Evolutionary conservation across 768 basidiomycete genomes (phyloP).

Genomic region (Coprinopsis cinerea): DNA sequence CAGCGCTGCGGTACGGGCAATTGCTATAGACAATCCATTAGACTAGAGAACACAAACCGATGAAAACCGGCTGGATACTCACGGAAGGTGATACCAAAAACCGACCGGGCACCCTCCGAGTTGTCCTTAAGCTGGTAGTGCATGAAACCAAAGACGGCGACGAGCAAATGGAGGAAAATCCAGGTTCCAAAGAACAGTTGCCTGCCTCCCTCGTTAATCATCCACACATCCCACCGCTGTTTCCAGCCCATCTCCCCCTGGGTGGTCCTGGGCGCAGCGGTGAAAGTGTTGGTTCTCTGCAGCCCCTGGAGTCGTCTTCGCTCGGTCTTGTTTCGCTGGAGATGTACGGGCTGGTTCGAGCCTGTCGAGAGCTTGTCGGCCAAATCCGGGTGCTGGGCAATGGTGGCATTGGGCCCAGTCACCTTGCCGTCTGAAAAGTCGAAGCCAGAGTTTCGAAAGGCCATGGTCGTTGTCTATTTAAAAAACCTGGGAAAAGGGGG

Average conservation of each 20-base stretch:
- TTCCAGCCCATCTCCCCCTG: slow-evolving; percentile 33
- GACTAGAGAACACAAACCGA: slow-evolving; percentile 28
- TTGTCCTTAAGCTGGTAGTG: slow-evolving; percentile 82
- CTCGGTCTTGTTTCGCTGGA: slow-evolving; percentile 86
- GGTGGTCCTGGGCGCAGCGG: slow-evolving; percentile 20
- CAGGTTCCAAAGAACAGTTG: slow-evolving; percentile 76
- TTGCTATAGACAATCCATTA: slow-evolving; percentile 45
- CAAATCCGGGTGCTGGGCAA: slow-evolving; percentile 52
- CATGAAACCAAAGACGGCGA: slow-evolving; percentile 69
- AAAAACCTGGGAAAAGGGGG: neutral
- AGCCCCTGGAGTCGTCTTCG: slow-evolving; percentile 78
- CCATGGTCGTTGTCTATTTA: neutral
- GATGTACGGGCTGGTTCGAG: slow-evolving; percentile 35
- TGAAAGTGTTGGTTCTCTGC: slow-evolving; percentile 50
- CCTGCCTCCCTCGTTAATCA: slow-evolving; percentile 88
- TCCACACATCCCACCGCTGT: slow-evolving; percentile 67
- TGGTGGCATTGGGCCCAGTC: slow-evolving; percentile 23
- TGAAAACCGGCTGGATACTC: too few relatives aligned
- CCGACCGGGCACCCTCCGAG: slow-evolving; percentile 52
- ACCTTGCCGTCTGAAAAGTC: slow-evolving; percentile 59
- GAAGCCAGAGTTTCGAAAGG: slow-evolving; percentile 48
- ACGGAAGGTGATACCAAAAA: slow-evolving; percentile 79
- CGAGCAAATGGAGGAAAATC: slow-evolving; percentile 76
- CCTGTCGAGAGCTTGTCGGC: slow-evolving; percentile 18
- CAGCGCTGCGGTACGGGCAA: slow-evolving; percentile 84